Base-by-base conservation (phyloP, 83 land plant genomes). In the Larix sibirica region DNA sequence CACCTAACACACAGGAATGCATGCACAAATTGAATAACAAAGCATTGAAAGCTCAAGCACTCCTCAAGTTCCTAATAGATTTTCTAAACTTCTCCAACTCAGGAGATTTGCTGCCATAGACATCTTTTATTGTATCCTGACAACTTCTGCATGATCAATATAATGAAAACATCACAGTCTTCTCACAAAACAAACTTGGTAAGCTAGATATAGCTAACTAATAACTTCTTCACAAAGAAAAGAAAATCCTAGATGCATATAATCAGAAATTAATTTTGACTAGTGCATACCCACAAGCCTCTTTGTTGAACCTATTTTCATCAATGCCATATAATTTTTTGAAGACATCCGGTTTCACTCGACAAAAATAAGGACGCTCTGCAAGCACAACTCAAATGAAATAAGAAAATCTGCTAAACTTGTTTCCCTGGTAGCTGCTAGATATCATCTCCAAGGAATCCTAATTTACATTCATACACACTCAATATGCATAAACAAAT, bases 281-380 rank as follows among this genome's bases (percentile, higher is more conserved):
- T 0, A 70, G 36, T 42, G 18, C 82, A 65, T 64, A 86, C 95
- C 91, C 87, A 84, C 93, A 91, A 50, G 95, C 95, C 61, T 84
- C 90, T 50, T 83, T 91, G 86, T 91, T 87, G 81, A 93, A 91
- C 14, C 83, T 81, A 24, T 85, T 87, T 81, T 88, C 84, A 62
- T 80, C 73, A 79, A 91, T 86, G 24, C 93, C 91, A 83, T 90
- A 93, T 62, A 93, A 44, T 14, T 61, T 63, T 63, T 83, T 20
- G 28, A 93, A 93, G 12, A 89, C 87, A 17, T 88, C 87, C 13
- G 93, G 90, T 78, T 91, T 90, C 64, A 87, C 95, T 17, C 93
- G 90, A 80, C 95, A 93, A 85, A 93, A 93, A 44, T 88, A 88
- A 38, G 95, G 95, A 20, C 95, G 82, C 10, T 91, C 91, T 90